A percentile compares a stretch with the other conserved stretches of the same genome.
Conservation (phyloP, 495 filamentous ascomycete species). For the Chaetomium tenue region DNA sequence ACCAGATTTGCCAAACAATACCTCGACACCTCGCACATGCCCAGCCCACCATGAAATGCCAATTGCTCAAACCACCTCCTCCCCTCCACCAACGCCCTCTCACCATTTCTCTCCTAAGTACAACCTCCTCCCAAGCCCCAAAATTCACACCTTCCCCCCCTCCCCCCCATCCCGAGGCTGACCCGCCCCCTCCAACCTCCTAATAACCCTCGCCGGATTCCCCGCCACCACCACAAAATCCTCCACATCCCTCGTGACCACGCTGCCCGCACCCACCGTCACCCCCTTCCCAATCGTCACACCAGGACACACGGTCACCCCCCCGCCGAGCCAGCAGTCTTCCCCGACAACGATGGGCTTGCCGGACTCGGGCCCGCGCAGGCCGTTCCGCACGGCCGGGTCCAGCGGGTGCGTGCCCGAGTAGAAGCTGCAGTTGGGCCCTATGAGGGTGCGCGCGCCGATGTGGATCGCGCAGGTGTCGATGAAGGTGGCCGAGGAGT, state of each 20-base stretch:
- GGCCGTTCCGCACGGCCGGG: constrained; percentile 69
- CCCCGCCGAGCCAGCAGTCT: constrained; percentile 87
- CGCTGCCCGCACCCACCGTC: constrained; percentile 80
- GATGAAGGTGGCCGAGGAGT: constrained; percentile 70
- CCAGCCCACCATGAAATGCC: not conserved
- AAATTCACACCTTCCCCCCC: not conserved
- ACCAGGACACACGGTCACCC: constrained; percentile 70
- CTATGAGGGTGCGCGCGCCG: constrained; percentile 75
- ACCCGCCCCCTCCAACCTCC: constrained; percentile 30
- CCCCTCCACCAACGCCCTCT: not conserved
- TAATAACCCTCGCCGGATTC: constrained; percentile 64
- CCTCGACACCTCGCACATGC: no score
- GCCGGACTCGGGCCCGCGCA: constrained; percentile 70
- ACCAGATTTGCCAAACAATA: no score
- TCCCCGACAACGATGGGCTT: constrained; percentile 75
- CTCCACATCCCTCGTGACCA: constrained; percentile 80
- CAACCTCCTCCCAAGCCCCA: no score
- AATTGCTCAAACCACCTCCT: not conserved
- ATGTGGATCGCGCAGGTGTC: constrained; percentile 78
- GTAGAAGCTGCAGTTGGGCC: constrained; percentile 73
- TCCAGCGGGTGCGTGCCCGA: constrained; percentile 74
- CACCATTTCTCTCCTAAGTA: no score
- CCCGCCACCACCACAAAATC: constrained; percentile 62
- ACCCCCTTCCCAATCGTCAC: constrained; percentile 74
- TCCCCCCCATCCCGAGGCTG: no score